Base-by-base conservation (phyloP, 306 rosid genomes). In the Malus orientalis region DNA sequence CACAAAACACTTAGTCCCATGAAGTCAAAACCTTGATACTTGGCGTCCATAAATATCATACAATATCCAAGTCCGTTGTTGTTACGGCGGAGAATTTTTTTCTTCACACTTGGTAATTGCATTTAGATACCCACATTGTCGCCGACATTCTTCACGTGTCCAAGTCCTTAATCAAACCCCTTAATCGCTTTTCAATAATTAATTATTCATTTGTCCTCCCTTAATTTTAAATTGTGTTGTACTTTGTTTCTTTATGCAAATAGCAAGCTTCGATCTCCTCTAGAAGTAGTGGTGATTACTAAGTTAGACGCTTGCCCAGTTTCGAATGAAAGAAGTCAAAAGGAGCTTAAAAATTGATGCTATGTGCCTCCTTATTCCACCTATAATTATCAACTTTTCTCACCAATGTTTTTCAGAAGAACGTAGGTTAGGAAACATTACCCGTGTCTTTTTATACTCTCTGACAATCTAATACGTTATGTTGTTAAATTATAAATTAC, bases 21-120 rank as follows among this genome's bases (percentile, higher is more conserved):
- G 23, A 82, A 89, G 96, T 91, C 97, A 89, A 93, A 91, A 77
- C 90, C 86, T 87, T 85, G 92, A 87, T 87, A 76, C 79, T 86
- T 83, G 93, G 70, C 89, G 78, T 76, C 85, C 86, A 59, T 38
- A 36, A 79, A 76, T 84, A 74, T 14, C 25, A 45, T 64, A 58
- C 67, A 68, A 33, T 38, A 66, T 86, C 71, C 81, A 83, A 85
- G 63, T 86, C 88, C 97, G 96, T 91, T 78, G 87, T 86, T 75
- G 87, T 80, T 78, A 91, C 98, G 98, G 90, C 92, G 83, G 58
- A 75, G 82, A 79, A 80, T 78, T 67, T 22, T 15, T 3, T 19
- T 10, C 55, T 44, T 38, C 23, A 45, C 74, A 38, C 77, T 71
- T 16, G 55, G 55, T 20, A 49, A 49, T 14, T 49, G 55, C 8